Conservation (phyloP, 106 monocot species). For the Cymbidium sinense region DNA sequence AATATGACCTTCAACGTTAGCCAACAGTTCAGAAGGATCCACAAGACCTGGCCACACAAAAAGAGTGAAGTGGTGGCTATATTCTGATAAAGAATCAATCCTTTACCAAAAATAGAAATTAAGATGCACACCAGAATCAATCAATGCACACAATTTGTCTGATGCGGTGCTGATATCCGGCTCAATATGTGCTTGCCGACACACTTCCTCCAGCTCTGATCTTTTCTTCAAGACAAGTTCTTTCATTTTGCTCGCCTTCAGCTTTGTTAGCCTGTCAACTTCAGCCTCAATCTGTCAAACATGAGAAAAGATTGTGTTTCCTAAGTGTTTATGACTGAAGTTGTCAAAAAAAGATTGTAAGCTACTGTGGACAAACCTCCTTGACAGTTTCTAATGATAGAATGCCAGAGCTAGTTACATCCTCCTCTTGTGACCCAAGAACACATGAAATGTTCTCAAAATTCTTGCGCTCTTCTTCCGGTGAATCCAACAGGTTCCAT, state of each 20-base stretch:
- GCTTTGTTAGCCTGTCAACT: conserved; percentile 60
- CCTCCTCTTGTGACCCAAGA: conserved; percentile 30
- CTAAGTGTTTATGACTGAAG: neutral
- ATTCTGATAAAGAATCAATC: neutral
- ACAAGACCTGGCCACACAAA: conserved; percentile 56
- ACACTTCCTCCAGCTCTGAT: conserved; percentile 80
- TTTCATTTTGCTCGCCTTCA: conserved; percentile 87
- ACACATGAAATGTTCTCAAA: conserved; percentile 40
- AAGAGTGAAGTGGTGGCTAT: conserved; percentile 6
- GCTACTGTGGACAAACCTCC: conserved; percentile 34
- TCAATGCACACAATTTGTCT: conserved; percentile 66
- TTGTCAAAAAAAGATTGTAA: neutral
- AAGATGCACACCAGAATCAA: conserved; percentile 66
- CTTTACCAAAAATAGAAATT: neutral
- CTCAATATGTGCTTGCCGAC: conserved; percentile 66
- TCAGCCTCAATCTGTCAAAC: conserved; percentile 59
- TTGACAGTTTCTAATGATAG: conserved; percentile 62
- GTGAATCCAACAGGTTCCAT: conserved; percentile 84
- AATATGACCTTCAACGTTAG: conserved; percentile 59
- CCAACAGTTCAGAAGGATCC: conserved; percentile 72
- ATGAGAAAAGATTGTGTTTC: conserved; percentile 3
- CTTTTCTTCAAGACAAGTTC: conserved; percentile 80
- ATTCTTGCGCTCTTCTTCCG: conserved; percentile 51
- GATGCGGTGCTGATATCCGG: conserved; percentile 76
- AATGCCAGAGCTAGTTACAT: conserved; percentile 30